Evolutionary conservation across 139 green algal species (phyloP).

Genomic region (Coccomyxa sp.): DNA sequence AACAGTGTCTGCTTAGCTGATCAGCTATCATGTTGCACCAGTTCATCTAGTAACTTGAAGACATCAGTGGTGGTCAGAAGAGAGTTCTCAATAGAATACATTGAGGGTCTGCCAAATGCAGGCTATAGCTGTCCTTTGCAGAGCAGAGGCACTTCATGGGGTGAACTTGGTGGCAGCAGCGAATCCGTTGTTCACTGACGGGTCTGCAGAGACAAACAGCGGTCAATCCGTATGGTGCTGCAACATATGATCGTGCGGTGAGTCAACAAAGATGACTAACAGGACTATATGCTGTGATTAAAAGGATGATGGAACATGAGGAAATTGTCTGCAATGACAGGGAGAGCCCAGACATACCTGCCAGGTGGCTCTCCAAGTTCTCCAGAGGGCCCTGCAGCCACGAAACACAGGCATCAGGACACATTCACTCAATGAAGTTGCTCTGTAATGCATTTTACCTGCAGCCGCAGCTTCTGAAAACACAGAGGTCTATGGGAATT

Average conservation of each 20-base stretch:
- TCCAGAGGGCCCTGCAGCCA: conserved; percentile 39
- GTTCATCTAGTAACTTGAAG: too few species aligned
- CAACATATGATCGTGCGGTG: neutral
- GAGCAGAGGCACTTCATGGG: neutral
- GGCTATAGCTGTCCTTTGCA: too few species aligned
- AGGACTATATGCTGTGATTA: neutral
- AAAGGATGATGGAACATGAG: neutral
- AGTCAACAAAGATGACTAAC: neutral
- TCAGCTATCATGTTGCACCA: too few species aligned
- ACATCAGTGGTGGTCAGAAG: too few species aligned
- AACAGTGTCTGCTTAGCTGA: too few species aligned
- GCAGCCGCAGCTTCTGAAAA: neutral
- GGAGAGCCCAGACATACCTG: neutral
- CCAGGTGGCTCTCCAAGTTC: conserved; percentile 4
- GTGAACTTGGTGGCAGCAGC: conserved; percentile 68
- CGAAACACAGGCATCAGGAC: neutral
- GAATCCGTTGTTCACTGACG: conserved; percentile 76
- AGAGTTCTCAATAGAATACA: too few species aligned
- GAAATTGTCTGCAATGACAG: neutral
- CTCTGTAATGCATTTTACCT: neutral
- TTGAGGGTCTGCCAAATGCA: too few species aligned
- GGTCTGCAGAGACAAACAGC: conserved; percentile 45
- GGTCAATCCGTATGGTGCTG: neutral
- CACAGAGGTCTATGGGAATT: neutral
- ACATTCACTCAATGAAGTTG: neutral